Percentiles rank a stretch among this genome's conserved stretches.
These are phyloP conservation scores for Saccharomycopsis hybrid DNA, from an alignment of 1,139 yeast genomes.

Conservation along the genomic window DNA sequence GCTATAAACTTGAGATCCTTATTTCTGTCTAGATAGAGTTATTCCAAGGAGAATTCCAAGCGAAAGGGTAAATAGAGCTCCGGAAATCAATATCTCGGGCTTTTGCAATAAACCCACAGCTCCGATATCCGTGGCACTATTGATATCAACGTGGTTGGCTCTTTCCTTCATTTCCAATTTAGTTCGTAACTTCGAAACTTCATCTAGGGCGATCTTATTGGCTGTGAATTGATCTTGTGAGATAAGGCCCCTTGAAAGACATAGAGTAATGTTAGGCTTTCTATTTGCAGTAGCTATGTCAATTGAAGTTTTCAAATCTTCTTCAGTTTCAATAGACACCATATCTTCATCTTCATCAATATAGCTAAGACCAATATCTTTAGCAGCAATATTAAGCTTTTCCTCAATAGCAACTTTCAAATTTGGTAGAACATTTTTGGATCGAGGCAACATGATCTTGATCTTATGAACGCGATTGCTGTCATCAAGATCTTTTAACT, in stretches of 20 bases:
- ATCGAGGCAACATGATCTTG: slow-evolving; percentile 24
- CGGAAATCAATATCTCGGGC: slow-evolving; percentile 19
- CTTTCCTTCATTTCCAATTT: neutral
- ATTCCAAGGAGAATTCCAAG: slow-evolving; percentile 19
- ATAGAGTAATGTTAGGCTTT: slow-evolving; percentile 1
- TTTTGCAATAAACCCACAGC: slow-evolving; percentile 1
- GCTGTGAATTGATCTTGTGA: neutral
- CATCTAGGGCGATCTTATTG: neutral
- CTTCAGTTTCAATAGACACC: slow-evolving; percentile 28
- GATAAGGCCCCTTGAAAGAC: neutral
- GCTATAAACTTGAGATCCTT: no score
- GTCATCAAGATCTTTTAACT: slow-evolving; percentile 17
- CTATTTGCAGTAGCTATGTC: slow-evolving; percentile 18
- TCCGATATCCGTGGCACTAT: no score
- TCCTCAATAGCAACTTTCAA: slow-evolving; percentile 26
- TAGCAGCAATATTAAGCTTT: slow-evolving; percentile 24
- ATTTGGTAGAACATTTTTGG: slow-evolving; percentile 23
- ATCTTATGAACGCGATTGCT: slow-evolving; percentile 23
- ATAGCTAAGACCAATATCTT: slow-evolving; percentile 29
- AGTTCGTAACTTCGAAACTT: neutral
- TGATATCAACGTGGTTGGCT: neutral
- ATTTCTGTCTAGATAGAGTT: slow-evolving; percentile 9
- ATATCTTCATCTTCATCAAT: slow-evolving; percentile 31
- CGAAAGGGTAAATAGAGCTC: slow-evolving; percentile 18
- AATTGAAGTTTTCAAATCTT: slow-evolving; percentile 30